Conservation (phyloP, 805 yeast genomes). For the Brettanomyces bruxellensis region DNA sequence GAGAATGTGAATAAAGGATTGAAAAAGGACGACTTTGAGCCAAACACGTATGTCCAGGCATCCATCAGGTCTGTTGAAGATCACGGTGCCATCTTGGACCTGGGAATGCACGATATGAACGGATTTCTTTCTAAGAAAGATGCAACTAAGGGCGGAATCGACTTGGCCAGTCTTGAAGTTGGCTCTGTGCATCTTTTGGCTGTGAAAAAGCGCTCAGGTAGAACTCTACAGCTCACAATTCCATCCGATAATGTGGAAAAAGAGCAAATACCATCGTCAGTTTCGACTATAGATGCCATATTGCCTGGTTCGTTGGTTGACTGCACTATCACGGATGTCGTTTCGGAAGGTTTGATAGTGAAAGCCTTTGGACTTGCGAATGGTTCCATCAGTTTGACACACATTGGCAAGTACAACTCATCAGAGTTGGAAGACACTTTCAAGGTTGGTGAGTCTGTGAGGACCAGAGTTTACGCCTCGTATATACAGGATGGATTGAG, state of each 20-base stretch:
- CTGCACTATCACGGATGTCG: conserved; percentile 53
- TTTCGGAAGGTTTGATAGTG: conserved; percentile 56
- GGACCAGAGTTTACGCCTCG: conserved; percentile 63
- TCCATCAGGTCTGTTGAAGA: conserved; percentile 79
- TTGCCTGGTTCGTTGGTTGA: conserved; percentile 81
- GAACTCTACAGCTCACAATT: conserved; percentile 49
- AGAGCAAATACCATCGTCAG: conserved; percentile 40
- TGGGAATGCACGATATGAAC: conserved; percentile 46
- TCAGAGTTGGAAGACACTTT: conserved; percentile 49
- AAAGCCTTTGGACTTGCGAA: conserved; percentile 68
- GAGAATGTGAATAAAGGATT: conserved; percentile 53
- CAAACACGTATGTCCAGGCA: conserved; percentile 65
- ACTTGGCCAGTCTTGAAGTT: conserved; percentile 21
- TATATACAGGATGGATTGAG: conserved; percentile 40
- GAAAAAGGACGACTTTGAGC: conserved; percentile 47
- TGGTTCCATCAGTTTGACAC: conserved; percentile 63
- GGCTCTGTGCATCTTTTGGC: conserved; percentile 70
- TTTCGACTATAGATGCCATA: conserved; percentile 69
- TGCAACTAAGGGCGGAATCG: conserved; percentile 19
- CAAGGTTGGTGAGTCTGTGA: conserved; percentile 57
- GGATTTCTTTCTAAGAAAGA: conserved; percentile 78
- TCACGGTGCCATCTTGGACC: conserved; percentile 74
- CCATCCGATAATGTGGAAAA: conserved; percentile 39
- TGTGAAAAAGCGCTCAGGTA: conserved; percentile 41
- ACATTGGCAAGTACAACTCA: conserved; percentile 38